phyloP scores from a whole-genome alignment of 2,329 filamentous ascomycete species.

The Coccinonectria pachysandricola region DNA sequence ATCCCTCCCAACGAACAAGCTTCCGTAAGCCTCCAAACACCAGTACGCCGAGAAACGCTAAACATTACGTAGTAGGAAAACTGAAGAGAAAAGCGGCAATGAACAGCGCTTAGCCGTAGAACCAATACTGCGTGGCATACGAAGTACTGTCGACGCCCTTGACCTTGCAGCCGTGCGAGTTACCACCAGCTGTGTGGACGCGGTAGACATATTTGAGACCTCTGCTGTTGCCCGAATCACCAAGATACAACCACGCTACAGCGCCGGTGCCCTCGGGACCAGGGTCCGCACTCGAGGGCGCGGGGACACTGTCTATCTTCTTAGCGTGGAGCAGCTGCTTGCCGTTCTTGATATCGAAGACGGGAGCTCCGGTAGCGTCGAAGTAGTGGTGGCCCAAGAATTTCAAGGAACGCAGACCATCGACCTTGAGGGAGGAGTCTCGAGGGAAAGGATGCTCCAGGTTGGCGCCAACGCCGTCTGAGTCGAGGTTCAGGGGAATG shows the following conservation, averaged over 20 bases:
- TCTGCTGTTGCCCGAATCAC: slow-evolving; percentile 27
- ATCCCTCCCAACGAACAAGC: too few relatives aligned
- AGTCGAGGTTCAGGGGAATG: slow-evolving; percentile 39
- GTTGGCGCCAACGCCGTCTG: slow-evolving; percentile 29
- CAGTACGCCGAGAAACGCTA: slow-evolving; percentile 11
- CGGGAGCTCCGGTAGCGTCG: slow-evolving; percentile 40
- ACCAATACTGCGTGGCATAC: slow-evolving; percentile 50
- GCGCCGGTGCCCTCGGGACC: slow-evolving; percentile 40
- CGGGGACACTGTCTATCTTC: slow-evolving; percentile 39
- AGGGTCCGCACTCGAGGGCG: slow-evolving; percentile 37
- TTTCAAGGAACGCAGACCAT: slow-evolving; percentile 23
- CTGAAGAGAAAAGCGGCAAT: not conserved
- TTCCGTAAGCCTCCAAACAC: too few relatives aligned
- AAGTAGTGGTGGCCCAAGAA: slow-evolving; percentile 61
- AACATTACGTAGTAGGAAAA: slow-evolving; percentile 1
- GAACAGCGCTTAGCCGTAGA: slow-evolving; percentile 31
- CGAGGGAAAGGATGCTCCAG: slow-evolving; percentile 34
- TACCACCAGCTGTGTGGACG: slow-evolving; percentile 44
- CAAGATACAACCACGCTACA: slow-evolving; percentile 45
- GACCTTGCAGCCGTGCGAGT: slow-evolving; percentile 31
- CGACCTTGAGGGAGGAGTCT: slow-evolving; percentile 28
- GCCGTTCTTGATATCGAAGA: slow-evolving; percentile 43
- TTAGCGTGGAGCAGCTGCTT: slow-evolving; percentile 32
- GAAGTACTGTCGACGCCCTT: slow-evolving; percentile 39
- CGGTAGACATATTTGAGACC: slow-evolving; percentile 39